phyloP scores from a whole-genome alignment of 1,284 basidiomycete species.

The Mrakiaceae sp. region DNA sequence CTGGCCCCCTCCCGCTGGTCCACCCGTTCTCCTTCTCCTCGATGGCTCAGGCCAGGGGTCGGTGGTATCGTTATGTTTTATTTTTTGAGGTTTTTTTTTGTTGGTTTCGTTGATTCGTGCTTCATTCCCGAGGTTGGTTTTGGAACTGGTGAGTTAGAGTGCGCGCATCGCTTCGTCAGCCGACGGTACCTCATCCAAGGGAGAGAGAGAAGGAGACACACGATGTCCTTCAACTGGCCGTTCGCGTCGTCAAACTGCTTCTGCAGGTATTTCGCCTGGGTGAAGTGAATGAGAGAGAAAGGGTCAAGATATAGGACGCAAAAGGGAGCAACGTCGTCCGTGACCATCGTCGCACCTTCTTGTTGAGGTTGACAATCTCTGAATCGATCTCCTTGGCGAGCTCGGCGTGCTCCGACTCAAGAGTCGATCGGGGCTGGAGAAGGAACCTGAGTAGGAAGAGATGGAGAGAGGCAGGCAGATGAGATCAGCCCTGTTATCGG shows the following conservation, averaged over 20 bases:
- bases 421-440: constrained; percentile 64
- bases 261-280: constrained; percentile 72
- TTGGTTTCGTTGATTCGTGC: too few relatives aligned
- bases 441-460: constrained; percentile 54
- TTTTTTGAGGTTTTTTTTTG: too few relatives aligned
- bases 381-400: constrained; percentile 72
- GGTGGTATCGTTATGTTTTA: too few relatives aligned
- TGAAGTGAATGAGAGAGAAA: background rate
- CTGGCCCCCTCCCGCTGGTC: too few relatives aligned
- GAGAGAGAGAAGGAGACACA: constrained; percentile 34
- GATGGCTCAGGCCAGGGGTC: too few relatives aligned
- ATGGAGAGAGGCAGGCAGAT: background rate
- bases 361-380: constrained; percentile 63
- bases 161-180: too few relatives aligned
- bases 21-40: too few relatives aligned
- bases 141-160: too few relatives aligned
- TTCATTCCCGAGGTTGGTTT: too few relatives aligned
- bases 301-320: background rate
- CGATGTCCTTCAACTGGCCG: constrained; percentile 72
- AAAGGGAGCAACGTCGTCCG: too few relatives aligned
- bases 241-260: constrained; percentile 85
- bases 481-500: too few relatives aligned
- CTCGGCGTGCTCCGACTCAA: constrained; percentile 58
- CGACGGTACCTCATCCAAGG: background rate
- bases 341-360: constrained; percentile 47